Base-by-base conservation (phyloP, 2,329 filamentous ascomycete species). In the Lachnellula subtilissima region DNA sequence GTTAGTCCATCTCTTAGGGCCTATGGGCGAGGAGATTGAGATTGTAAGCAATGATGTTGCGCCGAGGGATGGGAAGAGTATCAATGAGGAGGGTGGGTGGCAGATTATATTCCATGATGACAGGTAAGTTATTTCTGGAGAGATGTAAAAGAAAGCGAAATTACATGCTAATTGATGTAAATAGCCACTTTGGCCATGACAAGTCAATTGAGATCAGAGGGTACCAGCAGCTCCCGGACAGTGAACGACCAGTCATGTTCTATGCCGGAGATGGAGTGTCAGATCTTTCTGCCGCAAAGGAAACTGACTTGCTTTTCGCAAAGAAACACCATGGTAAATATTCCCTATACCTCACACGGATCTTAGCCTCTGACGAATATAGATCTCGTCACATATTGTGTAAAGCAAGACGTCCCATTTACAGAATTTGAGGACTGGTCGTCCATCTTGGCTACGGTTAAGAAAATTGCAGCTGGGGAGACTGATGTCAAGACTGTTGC, bases 261-360 rank as follows among this genome's bases (percentile, higher is more conserved):
- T 99, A 99, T 68, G 93, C 94, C 35, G 94, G 94, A 56, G 93
- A 97, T 66, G 93, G 93, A 49, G 91, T 97, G 4, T 95, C 89
- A 2, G 93, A 97, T 70, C 78, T 97, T 52, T 95, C 89, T 25
- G 94, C 93, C 8, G 93, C 94, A 3, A 85, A 88, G 65, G 92
- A 97, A 78, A 96, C 92, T 2, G 91, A 97, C 71, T 75, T 97
- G 53, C 78, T 97, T 37, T 97, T 97, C 69, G 93, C 93, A 52
- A 97, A 97, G 79, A 87, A 88, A 62, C 93, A 91, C 22, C 86
- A 90, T 71, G 89, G 88, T 91, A 76, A 65, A 79, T 68, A 32
- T 48, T 50, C 39, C 45, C 23, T 23, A 5, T 8, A n/a, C 23
- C 28, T 42, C 25, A 5, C 9, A 40, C 23, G 32, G 47, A 55